Base-by-base conservation (phyloP, 495 filamentous ascomycete species). In the Entonaema liquescens region DNA sequence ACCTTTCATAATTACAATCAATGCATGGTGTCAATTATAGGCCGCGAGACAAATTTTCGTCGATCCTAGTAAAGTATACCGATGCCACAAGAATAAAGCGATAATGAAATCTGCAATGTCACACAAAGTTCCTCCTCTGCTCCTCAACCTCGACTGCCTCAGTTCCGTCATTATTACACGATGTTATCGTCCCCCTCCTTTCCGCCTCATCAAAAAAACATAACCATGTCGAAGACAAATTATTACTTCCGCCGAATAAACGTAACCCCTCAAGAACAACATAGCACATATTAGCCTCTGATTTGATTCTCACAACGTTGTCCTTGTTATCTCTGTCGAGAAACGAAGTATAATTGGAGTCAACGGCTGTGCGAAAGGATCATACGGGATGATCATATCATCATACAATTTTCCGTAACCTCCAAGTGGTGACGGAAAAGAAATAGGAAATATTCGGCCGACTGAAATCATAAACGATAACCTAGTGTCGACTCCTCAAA, bases 401-500 rank as follows among this genome's bases (percentile, higher is more conserved):
- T 28, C 49, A 53, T 53, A 29, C 49, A 53, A 29, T 11, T 26
- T 11, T 53, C 25, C 49, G 49, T 53, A 53, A 53, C 23, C 49
- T 29, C 49, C 49, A 53, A 53, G 17, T 53, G 53, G 53, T 19
- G 17, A 56, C 26, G 52, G 12, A 61, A 67, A 47, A 49, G 21
- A 50, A 56, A 47, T 36, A 64, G 12, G 8, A 44, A 59, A 60
- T 65, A 56, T 35, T 57, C 40, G 49, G 49, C 26, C 35, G 35
- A 49, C 25, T 15, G n/a, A 29, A 26, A 17, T 56, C 54, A 31
- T 55, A 57, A 56, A 25, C 23, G 15, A 33, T 63, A 36, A 62
- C 26, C 67, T 73, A 68, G 31, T 49, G 69, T 64, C 60, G 64
- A 71, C 73, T 72, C 59, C 57, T 67, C 15, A 63, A 75, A 77